Percentiles rank a stretch among this genome's conserved stretches.
Conservation (phyloP, 306 rosid genomes). For the Macrotyloma uniflorum region DNA sequence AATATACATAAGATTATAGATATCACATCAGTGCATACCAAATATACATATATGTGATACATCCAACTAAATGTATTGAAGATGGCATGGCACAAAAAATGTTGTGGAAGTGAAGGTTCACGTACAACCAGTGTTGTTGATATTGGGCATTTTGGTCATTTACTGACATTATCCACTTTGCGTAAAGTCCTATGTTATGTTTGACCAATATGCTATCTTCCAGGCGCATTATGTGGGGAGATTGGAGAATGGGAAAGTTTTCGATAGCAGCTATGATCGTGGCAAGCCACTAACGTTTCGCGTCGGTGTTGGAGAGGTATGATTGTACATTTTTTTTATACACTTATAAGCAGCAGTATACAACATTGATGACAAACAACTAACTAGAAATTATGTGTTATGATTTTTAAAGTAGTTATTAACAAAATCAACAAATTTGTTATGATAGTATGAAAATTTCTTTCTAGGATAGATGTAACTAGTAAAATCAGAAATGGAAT, state of each 20-base stretch:
- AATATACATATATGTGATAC: background rate
- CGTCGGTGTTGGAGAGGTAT: slow-evolving; percentile 94
- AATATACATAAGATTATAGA: background rate
- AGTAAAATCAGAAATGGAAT: background rate
- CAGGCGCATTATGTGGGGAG: slow-evolving; percentile 89
- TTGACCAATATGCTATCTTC: background rate
- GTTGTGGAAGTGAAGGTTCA: background rate
- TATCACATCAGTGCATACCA: no score
- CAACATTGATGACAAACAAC: background rate
- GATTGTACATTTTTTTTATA: background rate
- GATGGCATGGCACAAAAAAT: background rate
- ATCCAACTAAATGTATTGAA: background rate
- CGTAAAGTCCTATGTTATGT: slow-evolving; percentile 14
- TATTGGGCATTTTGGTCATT: slow-evolving; percentile 1
- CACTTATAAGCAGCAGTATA: background rate
- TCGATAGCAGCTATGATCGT: slow-evolving; percentile 93
- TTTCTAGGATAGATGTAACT: background rate
- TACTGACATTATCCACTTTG: background rate
- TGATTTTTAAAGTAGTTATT: background rate
- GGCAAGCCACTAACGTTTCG: slow-evolving; percentile 90
- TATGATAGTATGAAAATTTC: background rate
- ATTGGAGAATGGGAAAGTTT: slow-evolving; percentile 87
- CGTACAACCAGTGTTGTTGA: background rate
- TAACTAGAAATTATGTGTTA: no score
- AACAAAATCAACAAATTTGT: background rate